These are phyloP conservation scores for Forsythia suspensa DNA, from an alignment of 257 asterid genomes.

Conservation along the genomic window DNA sequence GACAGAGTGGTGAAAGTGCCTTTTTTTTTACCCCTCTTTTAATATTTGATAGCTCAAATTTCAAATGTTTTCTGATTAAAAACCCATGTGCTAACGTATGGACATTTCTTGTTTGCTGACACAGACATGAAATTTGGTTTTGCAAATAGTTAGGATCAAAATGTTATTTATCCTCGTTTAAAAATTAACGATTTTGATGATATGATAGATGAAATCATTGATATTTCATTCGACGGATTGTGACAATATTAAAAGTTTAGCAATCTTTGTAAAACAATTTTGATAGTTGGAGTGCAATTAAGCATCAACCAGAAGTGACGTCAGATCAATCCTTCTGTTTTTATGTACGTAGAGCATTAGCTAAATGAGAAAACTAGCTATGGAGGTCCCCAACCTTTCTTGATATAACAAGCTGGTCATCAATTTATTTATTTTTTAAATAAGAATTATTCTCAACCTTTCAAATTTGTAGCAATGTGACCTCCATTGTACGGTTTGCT, in stretches of 20 bases:
- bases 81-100: conserved; percentile 26
- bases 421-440: no score
- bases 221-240: no score
- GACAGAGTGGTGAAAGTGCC: conserved; percentile 37
- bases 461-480: no score
- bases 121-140: conserved; percentile 12
- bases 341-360: neutral
- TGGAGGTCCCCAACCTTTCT: neutral
- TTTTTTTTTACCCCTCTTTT: neutral
- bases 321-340: neutral
- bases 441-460: no score
- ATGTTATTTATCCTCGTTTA: neutral
- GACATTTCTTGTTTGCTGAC: conserved; percentile 24
- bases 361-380: no score
- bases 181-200: no score
- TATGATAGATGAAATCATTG: neutral
- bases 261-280: no score
- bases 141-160: neutral
- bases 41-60: conserved; percentile 11
- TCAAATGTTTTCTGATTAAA: conserved; percentile 17
- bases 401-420: neutral
- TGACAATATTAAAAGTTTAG: no score
- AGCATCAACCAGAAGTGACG: neutral
- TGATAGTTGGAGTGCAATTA: no score
- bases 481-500: no score